Conservation (phyloP, 352 stramenopile species). For the Pythium sukuiense region DNA sequence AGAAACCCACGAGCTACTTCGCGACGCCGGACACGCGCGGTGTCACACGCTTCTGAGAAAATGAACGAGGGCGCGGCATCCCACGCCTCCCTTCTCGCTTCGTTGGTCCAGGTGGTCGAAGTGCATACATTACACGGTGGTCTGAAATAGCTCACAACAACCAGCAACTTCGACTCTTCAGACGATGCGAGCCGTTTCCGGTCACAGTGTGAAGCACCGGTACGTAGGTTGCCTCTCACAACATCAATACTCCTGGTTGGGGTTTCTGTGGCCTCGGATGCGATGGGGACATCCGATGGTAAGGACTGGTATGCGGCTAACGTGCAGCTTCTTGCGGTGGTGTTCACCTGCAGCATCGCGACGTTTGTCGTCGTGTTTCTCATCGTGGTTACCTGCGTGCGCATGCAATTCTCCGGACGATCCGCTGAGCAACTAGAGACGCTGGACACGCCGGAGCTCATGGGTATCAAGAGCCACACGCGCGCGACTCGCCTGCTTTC, state of each 20-base stretch:
- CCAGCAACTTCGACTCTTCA: not conserved
- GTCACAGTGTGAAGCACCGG: not conserved
- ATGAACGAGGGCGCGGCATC: not conserved
- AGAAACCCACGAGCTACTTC: not conserved
- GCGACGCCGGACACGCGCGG: not conserved
- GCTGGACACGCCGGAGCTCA: conserved; percentile 52
- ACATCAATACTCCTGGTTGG: too few relatives aligned
- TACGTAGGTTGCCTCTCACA: not conserved
- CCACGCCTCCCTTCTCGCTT: not conserved
- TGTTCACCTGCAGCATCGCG: conserved; percentile 37
- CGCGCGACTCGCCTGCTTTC: conserved; percentile 46
- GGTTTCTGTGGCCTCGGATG: not conserved
- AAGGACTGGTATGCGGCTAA: conserved; percentile 54
- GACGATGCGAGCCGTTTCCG: not conserved
- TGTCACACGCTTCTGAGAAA: conserved; percentile 4
- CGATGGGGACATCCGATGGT: not conserved
- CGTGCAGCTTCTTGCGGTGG: conserved; percentile 34
- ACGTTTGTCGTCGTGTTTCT: conserved; percentile 42
- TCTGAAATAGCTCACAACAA: not conserved
- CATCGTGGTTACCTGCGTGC: conserved; percentile 32
- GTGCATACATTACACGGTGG: not conserved
- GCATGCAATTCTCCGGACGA: conserved; percentile 27
- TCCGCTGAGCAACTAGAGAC: conserved; percentile 18
- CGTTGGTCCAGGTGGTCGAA: not conserved
- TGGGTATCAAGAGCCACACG: conserved; percentile 60